Evolutionary conservation across 257 asterid genomes (phyloP).

Genomic region (Solanum pinnatisectum): DNA sequence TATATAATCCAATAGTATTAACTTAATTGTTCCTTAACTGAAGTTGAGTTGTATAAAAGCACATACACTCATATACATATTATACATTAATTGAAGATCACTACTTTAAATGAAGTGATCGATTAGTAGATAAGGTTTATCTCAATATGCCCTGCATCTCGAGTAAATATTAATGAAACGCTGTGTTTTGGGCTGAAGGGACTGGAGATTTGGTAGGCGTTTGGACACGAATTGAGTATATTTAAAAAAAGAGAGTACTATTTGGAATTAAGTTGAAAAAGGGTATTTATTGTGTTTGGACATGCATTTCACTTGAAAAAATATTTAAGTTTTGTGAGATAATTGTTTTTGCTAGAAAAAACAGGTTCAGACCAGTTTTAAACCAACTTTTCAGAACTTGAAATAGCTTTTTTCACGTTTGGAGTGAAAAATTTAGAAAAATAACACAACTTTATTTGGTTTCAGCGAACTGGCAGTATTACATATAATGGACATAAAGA

Average conservation of each 20-base stretch:
- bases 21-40: neutral
- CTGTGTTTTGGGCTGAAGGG: neutral
- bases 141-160: neutral
- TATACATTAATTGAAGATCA: neutral
- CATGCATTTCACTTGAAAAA: neutral
- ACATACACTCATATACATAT: neutral
- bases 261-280: neutral
- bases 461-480: conserved; percentile 57
- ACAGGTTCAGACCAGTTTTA: neutral
- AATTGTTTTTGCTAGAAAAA: neutral
- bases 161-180: neutral
- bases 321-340: neutral
- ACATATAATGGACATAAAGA: conserved; percentile 64
- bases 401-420: neutral
- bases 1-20: neutral
- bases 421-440: neutral
- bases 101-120: neutral
- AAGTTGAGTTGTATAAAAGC: neutral
- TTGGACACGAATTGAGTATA: neutral
- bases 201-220: neutral
- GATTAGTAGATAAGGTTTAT: neutral
- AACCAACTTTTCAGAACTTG: neutral
- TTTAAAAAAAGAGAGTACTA: neutral
- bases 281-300: neutral
- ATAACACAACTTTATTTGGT: neutral